Conservation (phyloP, 164 flowering plant species). For the Paratinospora sagittata region DNA sequence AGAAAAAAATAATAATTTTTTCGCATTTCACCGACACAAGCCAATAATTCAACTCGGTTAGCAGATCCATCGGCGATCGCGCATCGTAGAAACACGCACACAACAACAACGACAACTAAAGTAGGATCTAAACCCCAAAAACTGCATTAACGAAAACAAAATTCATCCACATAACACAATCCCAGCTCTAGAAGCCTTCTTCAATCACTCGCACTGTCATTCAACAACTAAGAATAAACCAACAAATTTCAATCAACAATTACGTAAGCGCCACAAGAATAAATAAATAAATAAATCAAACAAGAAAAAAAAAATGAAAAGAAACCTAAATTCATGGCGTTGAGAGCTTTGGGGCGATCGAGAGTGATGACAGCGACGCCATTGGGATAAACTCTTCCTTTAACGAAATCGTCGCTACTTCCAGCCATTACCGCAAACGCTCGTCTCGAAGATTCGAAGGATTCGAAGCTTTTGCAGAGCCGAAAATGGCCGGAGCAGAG, state of each 20-base stretch:
- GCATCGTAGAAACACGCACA: too few species aligned
- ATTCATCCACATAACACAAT: too few species aligned
- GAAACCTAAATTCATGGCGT: conserved; percentile 86
- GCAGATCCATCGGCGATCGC: too few species aligned
- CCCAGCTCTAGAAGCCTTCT: too few species aligned
- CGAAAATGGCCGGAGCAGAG: neutral
- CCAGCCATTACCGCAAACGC: conserved; percentile 49
- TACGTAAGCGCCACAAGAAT: neutral
- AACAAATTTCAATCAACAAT: neutral
- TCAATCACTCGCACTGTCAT: neutral
- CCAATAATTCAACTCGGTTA: too few species aligned
- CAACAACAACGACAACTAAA: too few species aligned
- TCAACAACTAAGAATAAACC: neutral
- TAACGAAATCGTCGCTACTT: conserved; percentile 61
- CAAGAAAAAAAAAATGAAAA: neutral
- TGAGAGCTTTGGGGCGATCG: conserved; percentile 94
- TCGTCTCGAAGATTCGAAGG: conserved; percentile 16
- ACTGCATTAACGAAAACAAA: too few species aligned
- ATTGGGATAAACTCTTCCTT: conserved; percentile 63
- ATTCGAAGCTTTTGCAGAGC: neutral
- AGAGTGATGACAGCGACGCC: conserved; percentile 91
- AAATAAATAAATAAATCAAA: too few species aligned
- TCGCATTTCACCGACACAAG: too few species aligned
- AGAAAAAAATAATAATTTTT: too few species aligned
- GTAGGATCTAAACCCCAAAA: too few species aligned